Conservation (phyloP, 116 monocot species). For the Zostera marina region DNA sequence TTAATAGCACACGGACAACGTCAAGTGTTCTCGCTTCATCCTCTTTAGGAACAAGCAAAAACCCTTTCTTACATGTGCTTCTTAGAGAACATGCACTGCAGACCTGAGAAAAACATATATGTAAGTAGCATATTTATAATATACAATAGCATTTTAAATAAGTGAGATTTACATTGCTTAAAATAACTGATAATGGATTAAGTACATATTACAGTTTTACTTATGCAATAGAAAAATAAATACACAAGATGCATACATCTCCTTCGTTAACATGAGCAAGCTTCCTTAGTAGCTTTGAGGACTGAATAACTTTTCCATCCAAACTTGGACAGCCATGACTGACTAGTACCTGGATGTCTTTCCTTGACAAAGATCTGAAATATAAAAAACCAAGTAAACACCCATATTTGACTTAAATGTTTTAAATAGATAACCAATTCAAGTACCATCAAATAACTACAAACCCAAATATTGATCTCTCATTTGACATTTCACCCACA, state of each 20-base stretch:
- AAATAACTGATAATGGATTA: too few species aligned
- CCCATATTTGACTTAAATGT: too few species aligned
- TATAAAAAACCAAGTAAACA: neutral
- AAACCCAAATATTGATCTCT: too few species aligned
- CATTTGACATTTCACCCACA: too few species aligned
- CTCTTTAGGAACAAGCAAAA: slow-evolving; percentile 72
- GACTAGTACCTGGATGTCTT: slow-evolving; percentile 70
- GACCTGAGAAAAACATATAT: slow-evolving; percentile 33
- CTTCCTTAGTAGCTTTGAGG: slow-evolving; percentile 94
- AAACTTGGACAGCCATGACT: slow-evolving; percentile 84
- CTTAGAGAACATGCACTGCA: slow-evolving; percentile 92
- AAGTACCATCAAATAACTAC: too few species aligned
- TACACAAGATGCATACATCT: slow-evolving; percentile 47
- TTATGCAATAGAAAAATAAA: neutral
- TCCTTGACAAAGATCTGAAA: slow-evolving; percentile 63
- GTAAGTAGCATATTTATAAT: neutral
- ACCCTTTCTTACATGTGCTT: slow-evolving; percentile 74
- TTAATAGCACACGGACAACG: slow-evolving; percentile 66
- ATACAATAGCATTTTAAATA: neutral
- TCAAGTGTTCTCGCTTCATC: slow-evolving; percentile 95
- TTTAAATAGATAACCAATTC: too few species aligned
- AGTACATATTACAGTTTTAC: neutral
- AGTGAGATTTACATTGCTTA: neutral
- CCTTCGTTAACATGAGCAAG: slow-evolving; percentile 86
- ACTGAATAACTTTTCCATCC: slow-evolving; percentile 74